These are phyloP conservation scores for Cucurbita moschata DNA, from an alignment of 306 rosid genomes.

Conservation along the genomic window DNA sequence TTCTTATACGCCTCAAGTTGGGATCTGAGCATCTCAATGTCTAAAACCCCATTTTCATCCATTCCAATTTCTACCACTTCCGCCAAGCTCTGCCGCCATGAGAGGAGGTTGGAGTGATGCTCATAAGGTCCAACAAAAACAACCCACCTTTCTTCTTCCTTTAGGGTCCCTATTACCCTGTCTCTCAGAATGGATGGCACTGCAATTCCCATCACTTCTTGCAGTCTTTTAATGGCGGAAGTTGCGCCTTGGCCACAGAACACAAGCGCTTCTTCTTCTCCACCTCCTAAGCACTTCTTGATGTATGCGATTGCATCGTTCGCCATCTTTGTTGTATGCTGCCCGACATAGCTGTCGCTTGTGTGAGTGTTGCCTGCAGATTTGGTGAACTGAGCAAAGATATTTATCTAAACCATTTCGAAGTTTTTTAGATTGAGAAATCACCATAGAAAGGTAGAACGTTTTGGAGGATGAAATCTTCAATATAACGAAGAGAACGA, in stretches of 20 bases:
- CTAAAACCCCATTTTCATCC: conserved; percentile 38
- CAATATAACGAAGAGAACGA: conserved; percentile 45
- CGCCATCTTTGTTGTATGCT: conserved; percentile 47
- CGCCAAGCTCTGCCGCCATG: conserved; percentile 77
- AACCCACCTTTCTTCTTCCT: conserved; percentile 52
- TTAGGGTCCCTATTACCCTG: conserved; percentile 15
- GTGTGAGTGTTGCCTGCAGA: conserved; percentile 63
- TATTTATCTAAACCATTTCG: too few species aligned
- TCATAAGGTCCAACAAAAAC: conserved; percentile 77
- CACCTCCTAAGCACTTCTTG: conserved; percentile 58
- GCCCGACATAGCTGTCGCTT: conserved; percentile 60
- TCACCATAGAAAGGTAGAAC: conserved; percentile 75
- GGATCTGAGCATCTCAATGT: conserved; percentile 31
- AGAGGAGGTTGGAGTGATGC: conserved; percentile 77
- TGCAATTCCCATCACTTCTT: conserved; percentile 64
- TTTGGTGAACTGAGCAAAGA: neutral
- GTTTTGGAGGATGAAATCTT: conserved; percentile 39
- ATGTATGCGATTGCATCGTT: conserved; percentile 40
- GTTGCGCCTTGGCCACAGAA: conserved; percentile 82
- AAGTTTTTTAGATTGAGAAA: too few species aligned
- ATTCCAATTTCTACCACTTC: conserved; percentile 64
- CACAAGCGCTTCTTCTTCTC: conserved; percentile 38
- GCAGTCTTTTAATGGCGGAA: conserved; percentile 65
- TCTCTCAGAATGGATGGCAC: conserved; percentile 56
- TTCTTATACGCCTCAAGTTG: conserved; percentile 34